Base-by-base conservation (phyloP, 2,329 filamentous ascomycete species). In the Orbilia ellipsospora region DNA sequence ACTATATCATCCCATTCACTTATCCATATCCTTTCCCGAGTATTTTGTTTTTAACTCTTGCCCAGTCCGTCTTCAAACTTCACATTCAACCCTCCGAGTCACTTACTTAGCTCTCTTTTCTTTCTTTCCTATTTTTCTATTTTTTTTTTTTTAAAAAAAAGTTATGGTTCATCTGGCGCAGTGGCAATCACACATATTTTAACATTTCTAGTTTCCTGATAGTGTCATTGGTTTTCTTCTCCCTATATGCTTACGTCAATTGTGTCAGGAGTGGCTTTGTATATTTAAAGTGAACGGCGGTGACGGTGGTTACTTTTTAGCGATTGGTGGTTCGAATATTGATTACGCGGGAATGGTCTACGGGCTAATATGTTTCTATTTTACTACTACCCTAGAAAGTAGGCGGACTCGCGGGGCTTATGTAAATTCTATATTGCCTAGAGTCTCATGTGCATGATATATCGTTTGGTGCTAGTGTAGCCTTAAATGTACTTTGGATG, bases 121-220 rank as follows among this genome's bases (percentile, higher is more conserved):
- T 16, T 6, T 20, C 7, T 15, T 26, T 26, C 36, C 18, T 45
- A 16, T 44, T 26, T 42, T 18, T 23, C 44, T 2, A 23, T 23
- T 23, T 23, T 48, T 48, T 13, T n/a, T n/a, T n/a, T n/a, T n/a
- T n/a, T n/a, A n/a, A n/a, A n/a, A 36, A 64, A 72, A 72, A 72
- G 67, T 72, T 65, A 3, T 65, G 51, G 15, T 48, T 70, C 52
- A 26, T 60, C 45, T 48, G 67, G 67, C 67, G 60, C 50, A 64
- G 60, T 50, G 54, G 67, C 42, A 45, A 51, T 62, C 54, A 48
- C 52, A 56, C 56, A 60, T 12, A 36, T 63, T 23, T 26, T 36
- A 48, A 42, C 42, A 18, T 28, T 48, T 60, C 23, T 60, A 42
- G 20, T 18, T 16, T 57, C 6, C 26, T 16, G 7, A 42, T 57